Percentiles rank a stretch among this genome's conserved stretches.
Conservation (phyloP, 352 stramenopile species). For the Pythium guiyangense region DNA sequence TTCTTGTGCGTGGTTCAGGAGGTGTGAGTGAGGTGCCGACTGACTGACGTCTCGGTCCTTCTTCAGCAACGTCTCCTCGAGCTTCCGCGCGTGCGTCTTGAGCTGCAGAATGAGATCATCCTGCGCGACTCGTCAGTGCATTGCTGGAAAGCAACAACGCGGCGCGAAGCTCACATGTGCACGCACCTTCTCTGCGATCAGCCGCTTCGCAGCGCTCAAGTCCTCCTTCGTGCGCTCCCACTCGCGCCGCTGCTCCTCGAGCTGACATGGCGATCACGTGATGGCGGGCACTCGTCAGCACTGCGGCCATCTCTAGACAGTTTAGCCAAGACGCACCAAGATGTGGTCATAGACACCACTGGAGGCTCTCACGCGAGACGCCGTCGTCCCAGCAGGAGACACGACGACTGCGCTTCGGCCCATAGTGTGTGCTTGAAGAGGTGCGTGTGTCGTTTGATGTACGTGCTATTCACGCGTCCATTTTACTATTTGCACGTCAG, state of each 20-base stretch:
- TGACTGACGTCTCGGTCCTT: slow-evolving; percentile 58
- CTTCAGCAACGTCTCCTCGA: slow-evolving; percentile 53
- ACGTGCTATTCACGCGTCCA: background rate
- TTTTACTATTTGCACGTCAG: background rate
- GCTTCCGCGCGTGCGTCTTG: slow-evolving; percentile 47
- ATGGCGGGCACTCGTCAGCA: background rate
- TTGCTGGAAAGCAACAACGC: background rate
- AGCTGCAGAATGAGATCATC: slow-evolving; percentile 53
- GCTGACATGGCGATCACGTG: slow-evolving; percentile 14
- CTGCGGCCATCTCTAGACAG: background rate
- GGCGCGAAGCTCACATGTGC: background rate
- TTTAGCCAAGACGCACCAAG: background rate
- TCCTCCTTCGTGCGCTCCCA: slow-evolving; percentile 58
- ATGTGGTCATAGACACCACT: slow-evolving; percentile 8
- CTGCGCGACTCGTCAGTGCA: slow-evolving; percentile 14
- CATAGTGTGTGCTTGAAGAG: slow-evolving; percentile 2
- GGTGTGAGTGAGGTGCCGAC: background rate
- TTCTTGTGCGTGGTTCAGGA: no score
- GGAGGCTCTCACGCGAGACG: no score
- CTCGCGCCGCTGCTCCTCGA: slow-evolving; percentile 47
- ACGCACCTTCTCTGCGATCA: slow-evolving; percentile 37
- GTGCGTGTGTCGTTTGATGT: background rate
- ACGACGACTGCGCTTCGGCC: background rate
- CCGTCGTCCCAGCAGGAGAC: background rate
- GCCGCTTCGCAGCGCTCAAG: slow-evolving; percentile 31